phyloP scores from a whole-genome alignment of 2,329 filamentous ascomycete genomes.

The Tothia fuscella region DNA sequence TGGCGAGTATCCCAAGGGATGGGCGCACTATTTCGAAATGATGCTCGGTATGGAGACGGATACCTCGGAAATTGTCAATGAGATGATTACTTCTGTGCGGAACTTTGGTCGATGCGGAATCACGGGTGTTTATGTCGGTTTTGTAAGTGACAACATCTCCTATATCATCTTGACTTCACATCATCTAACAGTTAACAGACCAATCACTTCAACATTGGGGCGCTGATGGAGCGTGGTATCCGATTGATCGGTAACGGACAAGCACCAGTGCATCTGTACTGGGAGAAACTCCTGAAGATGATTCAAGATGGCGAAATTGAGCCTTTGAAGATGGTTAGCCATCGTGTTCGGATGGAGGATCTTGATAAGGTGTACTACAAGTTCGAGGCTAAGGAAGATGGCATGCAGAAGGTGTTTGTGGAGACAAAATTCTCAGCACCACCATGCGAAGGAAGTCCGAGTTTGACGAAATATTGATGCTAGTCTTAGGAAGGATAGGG shows the following conservation, averaged over 20 bases:
- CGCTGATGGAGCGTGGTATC: slow-evolving; percentile 77
- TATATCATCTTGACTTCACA: slow-evolving; percentile 12
- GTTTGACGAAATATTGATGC: slow-evolving; percentile 31
- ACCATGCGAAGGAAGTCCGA: slow-evolving; percentile 37
- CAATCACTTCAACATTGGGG: slow-evolving; percentile 74
- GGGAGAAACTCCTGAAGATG: slow-evolving; percentile 59
- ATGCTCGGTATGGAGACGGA: slow-evolving; percentile 66
- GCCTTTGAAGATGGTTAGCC: slow-evolving; percentile 68
- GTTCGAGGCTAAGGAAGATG: slow-evolving; percentile 59
- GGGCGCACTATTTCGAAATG: slow-evolving; percentile 48
- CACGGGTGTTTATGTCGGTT: slow-evolving; percentile 58
- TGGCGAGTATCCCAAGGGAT: slow-evolving; percentile 51
- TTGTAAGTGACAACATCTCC: slow-evolving; percentile 27
- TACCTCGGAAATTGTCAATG: slow-evolving; percentile 68
- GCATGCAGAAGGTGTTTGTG: slow-evolving; percentile 71
- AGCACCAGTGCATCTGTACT: slow-evolving; percentile 71
- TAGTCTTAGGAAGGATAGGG: too few relatives aligned
- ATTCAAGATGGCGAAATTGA: slow-evolving; percentile 60
- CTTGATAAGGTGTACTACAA: slow-evolving; percentile 41
- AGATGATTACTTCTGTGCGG: slow-evolving; percentile 63
- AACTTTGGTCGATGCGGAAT: slow-evolving; percentile 65
- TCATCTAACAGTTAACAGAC: slow-evolving; percentile 34
- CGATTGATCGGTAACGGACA: slow-evolving; percentile 60
- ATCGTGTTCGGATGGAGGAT: slow-evolving; percentile 49
- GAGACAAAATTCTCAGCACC: slow-evolving; percentile 46